Conservation (phyloP, 2,329 filamentous ascomycete species). For the Diaporthe aspalathi region DNA sequence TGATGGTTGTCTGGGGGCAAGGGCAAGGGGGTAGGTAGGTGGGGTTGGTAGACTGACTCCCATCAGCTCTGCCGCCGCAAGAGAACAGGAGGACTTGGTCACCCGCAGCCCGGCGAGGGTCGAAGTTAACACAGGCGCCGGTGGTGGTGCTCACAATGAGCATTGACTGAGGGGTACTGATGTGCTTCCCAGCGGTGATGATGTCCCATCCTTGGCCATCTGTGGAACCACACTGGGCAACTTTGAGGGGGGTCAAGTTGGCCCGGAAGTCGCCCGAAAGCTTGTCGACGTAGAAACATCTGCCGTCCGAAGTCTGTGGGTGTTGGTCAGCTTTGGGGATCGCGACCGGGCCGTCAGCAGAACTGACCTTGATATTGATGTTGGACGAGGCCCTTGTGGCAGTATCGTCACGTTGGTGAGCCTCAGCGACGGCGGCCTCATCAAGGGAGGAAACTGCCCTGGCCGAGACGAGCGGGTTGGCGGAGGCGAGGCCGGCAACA, state of each 20-base stretch:
- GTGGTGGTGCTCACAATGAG: constrained; percentile 68
- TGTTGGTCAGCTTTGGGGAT: no score
- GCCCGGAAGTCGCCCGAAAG: constrained; percentile 58
- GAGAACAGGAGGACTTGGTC: constrained; percentile 68
- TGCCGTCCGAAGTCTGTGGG: constrained; percentile 52
- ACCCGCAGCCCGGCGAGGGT: constrained; percentile 61
- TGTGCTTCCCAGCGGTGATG: constrained; percentile 47
- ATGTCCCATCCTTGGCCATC: constrained; percentile 57
- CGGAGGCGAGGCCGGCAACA: constrained; percentile 38
- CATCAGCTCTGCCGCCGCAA: constrained; percentile 68
- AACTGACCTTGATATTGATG: constrained; percentile 51
- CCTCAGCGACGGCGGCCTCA: constrained; percentile 54
- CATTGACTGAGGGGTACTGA: constrained; percentile 54
- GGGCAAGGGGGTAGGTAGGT: not conserved
- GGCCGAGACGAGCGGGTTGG: constrained; percentile 42
- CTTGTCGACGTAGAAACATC: constrained; percentile 56
- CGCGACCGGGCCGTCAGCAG: not conserved
- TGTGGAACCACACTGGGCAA: constrained; percentile 54
- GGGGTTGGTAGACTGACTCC: constrained; percentile 47
- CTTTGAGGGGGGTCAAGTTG: constrained; percentile 57
- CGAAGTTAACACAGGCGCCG: constrained; percentile 69
- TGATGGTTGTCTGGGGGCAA: no score
- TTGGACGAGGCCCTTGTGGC: constrained; percentile 54
- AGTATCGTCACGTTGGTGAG: constrained; percentile 55
- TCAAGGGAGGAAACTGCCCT: constrained; percentile 51